Evolutionary conservation across 768 basidiomycete genomes (phyloP), one percentile per base, ranked within the genome.

Genomic region (Boletus edulis): DNA sequence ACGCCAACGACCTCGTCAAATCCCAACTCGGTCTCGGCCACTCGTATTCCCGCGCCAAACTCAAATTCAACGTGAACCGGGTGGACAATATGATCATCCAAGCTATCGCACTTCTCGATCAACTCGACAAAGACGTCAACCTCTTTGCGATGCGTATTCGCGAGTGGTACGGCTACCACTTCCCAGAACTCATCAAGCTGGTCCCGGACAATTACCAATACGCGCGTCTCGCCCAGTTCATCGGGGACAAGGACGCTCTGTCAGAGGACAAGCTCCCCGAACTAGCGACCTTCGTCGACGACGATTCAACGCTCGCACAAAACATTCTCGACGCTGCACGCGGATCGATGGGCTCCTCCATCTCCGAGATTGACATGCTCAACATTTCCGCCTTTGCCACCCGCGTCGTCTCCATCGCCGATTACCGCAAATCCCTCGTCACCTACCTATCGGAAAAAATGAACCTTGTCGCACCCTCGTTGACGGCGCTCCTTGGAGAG

Each of bases 21-120:
- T 92, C 96, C 17, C 96, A 98, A 67, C 89, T 98, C 62, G 96
- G 96, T 67, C 81, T 98, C 46, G 96, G 96, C 29, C 96, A 98
- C 80, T 93, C 94, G 4, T 98, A 96, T 77, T 97, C 94, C 22
- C 87, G 96, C 59, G 89, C 95, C 39, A 98, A 98, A 72, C 88
- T 98, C 59, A 98, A 98, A 76, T 98, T 94, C 82, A 95, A 94
- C 73, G 92, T 94, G 51, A 95, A 95, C 79, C 82, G 92, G 49
- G 84, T 91, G 53, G 94, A 97, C 76, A 97, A 98, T 80, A 98
- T 98, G 96, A 98, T 98, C 75, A 98, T 98, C 64, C 96, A 98
- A 75, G 96, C 96, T 56, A 98, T 98, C 69, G 91, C 95, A 5
- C 86, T 98, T 54, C 90, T 97, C 65, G 96, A 98, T 76, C 95